phyloP scores from a whole-genome alignment of 2,329 filamentous ascomycete species.

The Lecanicillium sp. region DNA sequence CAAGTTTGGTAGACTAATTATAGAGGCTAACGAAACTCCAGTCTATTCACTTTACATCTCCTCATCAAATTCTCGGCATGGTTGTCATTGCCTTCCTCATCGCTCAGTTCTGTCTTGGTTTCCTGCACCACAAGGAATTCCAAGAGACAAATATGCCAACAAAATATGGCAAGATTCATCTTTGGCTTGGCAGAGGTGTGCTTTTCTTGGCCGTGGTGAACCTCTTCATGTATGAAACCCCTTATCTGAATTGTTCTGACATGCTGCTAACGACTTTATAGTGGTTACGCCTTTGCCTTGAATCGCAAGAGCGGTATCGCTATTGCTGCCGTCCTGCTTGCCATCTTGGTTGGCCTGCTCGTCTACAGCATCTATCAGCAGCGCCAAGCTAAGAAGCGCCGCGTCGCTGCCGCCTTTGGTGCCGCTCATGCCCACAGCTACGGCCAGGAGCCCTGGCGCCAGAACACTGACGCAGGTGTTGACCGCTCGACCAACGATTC shows the following conservation, averaged over 20 bases:
- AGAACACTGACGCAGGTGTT: conserved; percentile 3
- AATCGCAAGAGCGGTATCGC: conserved; percentile 27
- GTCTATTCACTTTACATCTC: conserved; percentile 42
- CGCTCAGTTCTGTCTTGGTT: conserved; percentile 44
- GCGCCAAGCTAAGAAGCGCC: conserved; percentile 17
- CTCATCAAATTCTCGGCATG: conserved; percentile 52
- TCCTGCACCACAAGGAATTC: conserved; percentile 46
- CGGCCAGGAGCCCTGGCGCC: conserved; percentile 7
- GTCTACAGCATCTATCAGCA: conserved; percentile 23
- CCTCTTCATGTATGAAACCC: conserved; percentile 41
- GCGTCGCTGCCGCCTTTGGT: conserved; percentile 9
- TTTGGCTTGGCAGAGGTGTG: conserved; percentile 47
- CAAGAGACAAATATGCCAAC: conserved; percentile 40
- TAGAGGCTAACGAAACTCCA: no score
- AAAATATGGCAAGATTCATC: conserved; percentile 43
- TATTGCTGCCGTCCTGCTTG: conserved; percentile 32
- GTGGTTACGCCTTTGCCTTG: conserved; percentile 49
- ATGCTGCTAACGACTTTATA: conserved; percentile 16
- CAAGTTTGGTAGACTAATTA: no score
- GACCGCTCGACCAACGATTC: conserved; percentile 10
- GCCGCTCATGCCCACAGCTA: conserved; percentile 6
- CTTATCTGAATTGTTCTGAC: background rate
- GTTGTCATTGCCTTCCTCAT: conserved; percentile 43
- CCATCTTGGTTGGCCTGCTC: conserved; percentile 27
- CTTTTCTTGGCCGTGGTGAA: conserved; percentile 47